phyloP scores from a whole-genome alignment of 139 green algal genomes.

The Raphidocelis subcapitata region DNA sequence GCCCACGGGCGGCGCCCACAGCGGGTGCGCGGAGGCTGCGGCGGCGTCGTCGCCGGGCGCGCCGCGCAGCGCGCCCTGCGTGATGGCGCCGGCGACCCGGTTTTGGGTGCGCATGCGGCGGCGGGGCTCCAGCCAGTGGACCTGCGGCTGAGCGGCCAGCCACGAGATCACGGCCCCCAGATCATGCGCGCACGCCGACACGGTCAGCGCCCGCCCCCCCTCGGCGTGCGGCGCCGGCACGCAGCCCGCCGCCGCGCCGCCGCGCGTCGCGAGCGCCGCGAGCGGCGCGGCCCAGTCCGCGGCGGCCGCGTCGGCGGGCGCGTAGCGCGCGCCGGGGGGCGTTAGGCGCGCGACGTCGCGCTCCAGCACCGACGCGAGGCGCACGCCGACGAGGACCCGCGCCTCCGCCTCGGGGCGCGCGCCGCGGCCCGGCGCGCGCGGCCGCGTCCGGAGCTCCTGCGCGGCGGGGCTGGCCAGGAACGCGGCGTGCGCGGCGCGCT shows the following conservation, averaged over 20 bases:
- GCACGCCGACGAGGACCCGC: no score
- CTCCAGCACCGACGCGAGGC: no score
- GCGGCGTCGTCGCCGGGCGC: not conserved
- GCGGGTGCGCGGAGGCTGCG: slow-evolving; percentile 38
- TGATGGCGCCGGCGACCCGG: slow-evolving; percentile 47
- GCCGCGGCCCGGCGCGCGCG: no score
- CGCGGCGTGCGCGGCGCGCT: no score
- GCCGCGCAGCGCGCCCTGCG: slow-evolving; percentile 33
- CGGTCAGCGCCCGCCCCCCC: no score
- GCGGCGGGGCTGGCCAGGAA: no score
- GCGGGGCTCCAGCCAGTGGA: slow-evolving; percentile 40
- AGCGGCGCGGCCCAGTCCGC: slow-evolving; percentile 35
- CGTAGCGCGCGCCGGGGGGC: no score
- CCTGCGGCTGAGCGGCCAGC: slow-evolving; percentile 33
- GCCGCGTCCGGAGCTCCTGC: no score
- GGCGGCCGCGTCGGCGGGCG: slow-evolving; percentile 33
- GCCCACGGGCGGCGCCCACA: slow-evolving; percentile 67
- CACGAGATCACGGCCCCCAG: slow-evolving; percentile 35
- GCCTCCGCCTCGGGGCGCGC: no score
- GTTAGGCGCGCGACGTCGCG: no score
- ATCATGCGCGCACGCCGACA: slow-evolving; percentile 18
- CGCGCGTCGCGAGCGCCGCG: slow-evolving; percentile 1
- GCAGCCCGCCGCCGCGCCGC: not conserved
- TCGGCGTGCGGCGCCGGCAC: not conserved
- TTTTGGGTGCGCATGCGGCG: slow-evolving; percentile 46